Percentiles rank a stretch among this genome's conserved stretches.
These are phyloP conservation scores for Vaccinium vitisidaea DNA, from an alignment of 148 eudicot species.

Conservation along the genomic window DNA sequence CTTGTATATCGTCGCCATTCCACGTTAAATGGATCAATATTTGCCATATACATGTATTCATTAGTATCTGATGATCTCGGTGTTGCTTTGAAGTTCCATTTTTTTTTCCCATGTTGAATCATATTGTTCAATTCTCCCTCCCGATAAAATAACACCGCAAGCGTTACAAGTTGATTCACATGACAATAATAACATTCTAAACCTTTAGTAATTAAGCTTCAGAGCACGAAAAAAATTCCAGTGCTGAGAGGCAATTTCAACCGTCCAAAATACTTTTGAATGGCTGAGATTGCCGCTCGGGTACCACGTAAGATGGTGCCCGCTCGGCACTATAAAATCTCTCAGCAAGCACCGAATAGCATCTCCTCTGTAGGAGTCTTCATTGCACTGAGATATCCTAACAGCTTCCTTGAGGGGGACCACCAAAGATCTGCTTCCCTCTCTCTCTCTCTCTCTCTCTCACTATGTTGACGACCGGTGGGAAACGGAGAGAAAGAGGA, in stretches of 20 bases:
- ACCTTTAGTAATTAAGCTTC: neutral
- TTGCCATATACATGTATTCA: neutral
- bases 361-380: neutral
- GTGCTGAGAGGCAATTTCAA: no score
- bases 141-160: neutral
- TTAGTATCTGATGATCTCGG: neutral
- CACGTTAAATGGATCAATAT: neutral
- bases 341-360: no score
- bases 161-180: neutral
- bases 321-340: no score
- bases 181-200: neutral
- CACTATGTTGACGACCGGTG: neutral
- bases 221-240: neutral
- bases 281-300: no score
- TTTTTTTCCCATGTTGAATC: no score
- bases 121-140: neutral
- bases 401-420: neutral
- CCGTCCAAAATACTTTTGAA: no score
- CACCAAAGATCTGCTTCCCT: neutral
- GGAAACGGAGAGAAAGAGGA: neutral
- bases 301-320: no score
- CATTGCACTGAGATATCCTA: neutral
- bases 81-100: neutral
- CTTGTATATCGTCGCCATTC: no score
- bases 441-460: neutral